A percentile compares a stretch with the other conserved stretches of the same genome.
phyloP scores from a whole-genome alignment of 441 rosid species.

The Mallotus japonicus region DNA sequence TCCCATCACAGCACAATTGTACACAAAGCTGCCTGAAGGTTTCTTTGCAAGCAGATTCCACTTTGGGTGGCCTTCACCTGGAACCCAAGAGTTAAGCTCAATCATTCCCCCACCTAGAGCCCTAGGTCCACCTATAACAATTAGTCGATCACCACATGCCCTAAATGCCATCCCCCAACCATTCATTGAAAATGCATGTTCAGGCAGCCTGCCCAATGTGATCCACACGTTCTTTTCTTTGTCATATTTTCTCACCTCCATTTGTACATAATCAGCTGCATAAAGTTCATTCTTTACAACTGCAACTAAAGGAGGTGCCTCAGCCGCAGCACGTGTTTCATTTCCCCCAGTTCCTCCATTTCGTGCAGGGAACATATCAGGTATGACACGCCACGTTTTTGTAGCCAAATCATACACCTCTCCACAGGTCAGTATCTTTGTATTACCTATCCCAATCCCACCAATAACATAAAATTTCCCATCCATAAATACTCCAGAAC shows the following conservation, averaged over 20 bases:
- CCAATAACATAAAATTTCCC: conserved; percentile 75
- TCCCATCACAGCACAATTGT: conserved; percentile 85
- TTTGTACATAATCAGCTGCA: conserved; percentile 60
- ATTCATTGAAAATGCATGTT: conserved; percentile 52
- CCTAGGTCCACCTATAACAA: conserved; percentile 69
- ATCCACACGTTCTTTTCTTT: conserved; percentile 49
- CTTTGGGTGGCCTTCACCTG: conserved; percentile 50
- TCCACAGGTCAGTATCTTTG: conserved; percentile 47
- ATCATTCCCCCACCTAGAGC: conserved; percentile 47
- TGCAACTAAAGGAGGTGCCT: conserved; percentile 83
- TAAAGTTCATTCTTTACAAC: conserved; percentile 76
- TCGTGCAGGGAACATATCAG: conserved; percentile 54
- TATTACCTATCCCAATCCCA: conserved; percentile 50
- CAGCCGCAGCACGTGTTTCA: conserved; percentile 37
- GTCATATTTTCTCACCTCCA: conserved; percentile 59
- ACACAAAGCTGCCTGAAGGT: conserved; percentile 59
- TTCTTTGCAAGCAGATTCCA: conserved; percentile 67
- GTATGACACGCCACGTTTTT: conserved; percentile 54
- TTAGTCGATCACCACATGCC: conserved; percentile 68
- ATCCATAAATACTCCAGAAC: conserved; percentile 77
- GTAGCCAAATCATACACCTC: conserved; percentile 64
- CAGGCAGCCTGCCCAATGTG: conserved; percentile 59
- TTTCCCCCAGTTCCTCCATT: conserved; percentile 32
- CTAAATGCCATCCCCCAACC: conserved; percentile 94
- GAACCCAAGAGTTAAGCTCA: conserved; percentile 71